Percentiles rank a stretch among this genome's conserved stretches.
Evolutionary conservation across 2,329 filamentous ascomycete genomes (phyloP).

Genomic region (Fusarium sarcochroum): DNA sequence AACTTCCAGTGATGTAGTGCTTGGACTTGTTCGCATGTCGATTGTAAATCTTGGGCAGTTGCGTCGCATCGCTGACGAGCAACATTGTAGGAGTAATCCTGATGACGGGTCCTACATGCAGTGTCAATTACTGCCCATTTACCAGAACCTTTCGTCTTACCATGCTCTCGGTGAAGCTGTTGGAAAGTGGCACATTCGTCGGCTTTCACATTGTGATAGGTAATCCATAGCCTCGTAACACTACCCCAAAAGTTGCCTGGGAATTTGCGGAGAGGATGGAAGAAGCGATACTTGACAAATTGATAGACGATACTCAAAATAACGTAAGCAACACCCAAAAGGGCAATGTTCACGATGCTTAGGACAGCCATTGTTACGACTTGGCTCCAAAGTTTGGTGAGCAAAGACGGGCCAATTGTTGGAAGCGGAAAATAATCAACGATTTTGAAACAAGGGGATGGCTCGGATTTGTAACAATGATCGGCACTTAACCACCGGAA

Average conservation of each 20-base stretch:
- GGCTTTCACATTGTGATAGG: conserved; percentile 41
- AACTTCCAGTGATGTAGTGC: conserved; percentile 71
- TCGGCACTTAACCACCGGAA: neutral
- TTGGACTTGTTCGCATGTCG: conserved; percentile 69
- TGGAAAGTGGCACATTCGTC: conserved; percentile 36
- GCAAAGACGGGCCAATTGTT: conserved; percentile 12
- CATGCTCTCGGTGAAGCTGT: conserved; percentile 34
- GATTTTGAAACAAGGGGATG: neutral
- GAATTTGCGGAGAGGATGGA: conserved; percentile 36
- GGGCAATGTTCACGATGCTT: conserved; percentile 15
- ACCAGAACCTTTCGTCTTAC: neutral
- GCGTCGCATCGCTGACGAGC: conserved; percentile 57
- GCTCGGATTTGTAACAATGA: conserved; percentile 4
- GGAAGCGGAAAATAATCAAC: conserved; percentile 15
- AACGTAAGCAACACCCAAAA: conserved; percentile 24
- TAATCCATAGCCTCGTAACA: conserved; percentile 42
- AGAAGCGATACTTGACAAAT: conserved; percentile 34
- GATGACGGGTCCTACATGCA: conserved; percentile 36
- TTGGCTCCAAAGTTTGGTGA: neutral
- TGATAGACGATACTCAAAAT: conserved; percentile 21
- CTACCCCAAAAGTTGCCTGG: conserved; percentile 40
- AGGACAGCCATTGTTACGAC: conserved; percentile 24
- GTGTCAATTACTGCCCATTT: neutral
- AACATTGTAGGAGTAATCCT: conserved; percentile 46
- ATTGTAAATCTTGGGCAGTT: conserved; percentile 69